These are phyloP conservation scores for Cucurbita ficifolia DNA, from an alignment of 306 rosid genomes.

Conservation along the genomic window DNA sequence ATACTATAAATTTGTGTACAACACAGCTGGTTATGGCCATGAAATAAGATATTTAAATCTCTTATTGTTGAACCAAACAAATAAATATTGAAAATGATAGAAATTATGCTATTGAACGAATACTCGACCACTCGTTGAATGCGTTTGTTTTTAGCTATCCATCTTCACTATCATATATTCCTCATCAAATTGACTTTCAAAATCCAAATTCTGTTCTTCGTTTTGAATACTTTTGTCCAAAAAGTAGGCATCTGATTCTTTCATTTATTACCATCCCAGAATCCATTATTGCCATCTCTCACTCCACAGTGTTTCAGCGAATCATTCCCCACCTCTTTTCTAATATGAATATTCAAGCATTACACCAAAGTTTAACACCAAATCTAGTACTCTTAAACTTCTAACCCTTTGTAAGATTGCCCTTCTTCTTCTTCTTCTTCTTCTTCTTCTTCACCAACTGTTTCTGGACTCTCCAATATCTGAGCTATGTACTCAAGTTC, in stretches of 20 bases:
- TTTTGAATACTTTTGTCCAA: slow-evolving; percentile 12
- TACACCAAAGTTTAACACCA: neutral
- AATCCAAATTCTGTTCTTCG: neutral
- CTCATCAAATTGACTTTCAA: neutral
- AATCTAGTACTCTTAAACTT: neutral
- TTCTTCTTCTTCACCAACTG: neutral
- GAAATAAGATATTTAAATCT: too few relatives aligned
- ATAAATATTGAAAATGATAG: too few relatives aligned
- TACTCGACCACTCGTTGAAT: neutral
- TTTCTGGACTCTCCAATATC: slow-evolving; percentile 21
- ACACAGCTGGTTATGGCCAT: too few relatives aligned
- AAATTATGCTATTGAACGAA: too few relatives aligned
- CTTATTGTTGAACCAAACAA: too few relatives aligned
- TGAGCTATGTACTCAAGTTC: slow-evolving; percentile 43
- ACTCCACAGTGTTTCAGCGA: slow-evolving; percentile 1
- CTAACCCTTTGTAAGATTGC: neutral
- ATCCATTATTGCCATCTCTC: neutral
- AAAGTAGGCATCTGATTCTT: slow-evolving; percentile 43
- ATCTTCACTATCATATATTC: neutral
- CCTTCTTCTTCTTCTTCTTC: neutral
- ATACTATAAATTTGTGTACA: too few relatives aligned
- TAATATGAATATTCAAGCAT: slow-evolving; percentile 24
- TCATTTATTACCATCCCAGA: slow-evolving; percentile 19
- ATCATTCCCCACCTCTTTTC: slow-evolving; percentile 9
- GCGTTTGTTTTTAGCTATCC: neutral